Evolutionary conservation across 768 basidiomycete genomes (phyloP), one percentile per base, ranked within the genome.

Genomic region (Termitomyces sp.): DNA sequence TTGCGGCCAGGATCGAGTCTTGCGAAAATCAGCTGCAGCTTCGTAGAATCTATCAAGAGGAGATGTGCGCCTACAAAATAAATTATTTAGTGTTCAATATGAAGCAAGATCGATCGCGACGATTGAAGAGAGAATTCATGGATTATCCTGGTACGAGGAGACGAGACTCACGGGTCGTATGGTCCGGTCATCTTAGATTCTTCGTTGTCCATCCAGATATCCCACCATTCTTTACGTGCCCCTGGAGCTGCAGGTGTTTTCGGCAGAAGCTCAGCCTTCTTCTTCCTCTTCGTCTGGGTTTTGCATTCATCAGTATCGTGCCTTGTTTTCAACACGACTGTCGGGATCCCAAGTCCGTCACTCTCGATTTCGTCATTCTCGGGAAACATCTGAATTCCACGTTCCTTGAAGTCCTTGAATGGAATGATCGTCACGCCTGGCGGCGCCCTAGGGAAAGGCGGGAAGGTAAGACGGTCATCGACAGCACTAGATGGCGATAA

Each of bases 171-270:
- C 87, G 73, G 68, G 65, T 88, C 75, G 57, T 80, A 80, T 36
- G 69, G 72, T 43, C 70, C 70, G 30, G 65, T 71, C 40, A 73
- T 68, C 58, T 82, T 73, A 33, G 77, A 69, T 49, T 75, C 69
- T 66, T 90, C 88, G 3, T 72, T 74, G 43, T 86, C 81, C 51
- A 80, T 80, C 90, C 90, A 92, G n/a, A 81, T 73, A 58, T 88
- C 82, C 73, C 79, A 88, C 88, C 88, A 92, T 43, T 74, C 73
- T 59, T 66, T 73, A 32, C 66, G 65, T 18, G 47, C 59, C 2
- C 51, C 56, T n/a, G 56, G 46, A 4, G 48, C 28, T 44, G 16
- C 49, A 4, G 45, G 35, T 7, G 43, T 30, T 24, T 14, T 30
- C n/a, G 42, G 20, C 20, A 45, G 56, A 68, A 69, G 47, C 59